phyloP scores from a whole-genome alignment of 2,329 filamentous ascomycete genomes.

The Colletotrichum sidae region DNA sequence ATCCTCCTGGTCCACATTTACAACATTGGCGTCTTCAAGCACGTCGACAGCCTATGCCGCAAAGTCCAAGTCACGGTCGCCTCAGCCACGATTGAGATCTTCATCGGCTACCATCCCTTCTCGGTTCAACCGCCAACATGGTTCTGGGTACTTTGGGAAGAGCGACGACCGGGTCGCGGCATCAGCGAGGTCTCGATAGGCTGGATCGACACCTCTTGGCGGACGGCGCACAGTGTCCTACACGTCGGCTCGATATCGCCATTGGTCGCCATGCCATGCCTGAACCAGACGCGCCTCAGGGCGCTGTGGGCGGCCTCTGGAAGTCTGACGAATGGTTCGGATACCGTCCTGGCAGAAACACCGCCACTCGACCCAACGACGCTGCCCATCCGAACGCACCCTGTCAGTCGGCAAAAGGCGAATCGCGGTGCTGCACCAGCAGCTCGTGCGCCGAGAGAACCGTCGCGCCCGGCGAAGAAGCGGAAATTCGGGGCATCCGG shows the following conservation, averaged over 20 bases:
- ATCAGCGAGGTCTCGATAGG: background rate
- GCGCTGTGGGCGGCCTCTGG: background rate
- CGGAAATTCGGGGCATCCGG: background rate
- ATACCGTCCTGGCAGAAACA: background rate
- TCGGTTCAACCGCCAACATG: background rate
- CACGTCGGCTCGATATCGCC: conserved; percentile 1
- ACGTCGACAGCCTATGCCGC: too few species aligned
- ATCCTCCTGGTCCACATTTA: too few species aligned
- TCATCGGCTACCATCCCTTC: background rate
- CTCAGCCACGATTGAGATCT: background rate
- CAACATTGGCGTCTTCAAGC: too few species aligned
- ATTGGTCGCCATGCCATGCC: background rate
- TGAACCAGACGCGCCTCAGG: background rate
- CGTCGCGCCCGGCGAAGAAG: background rate
- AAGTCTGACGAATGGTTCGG: background rate
- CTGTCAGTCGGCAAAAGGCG: background rate
- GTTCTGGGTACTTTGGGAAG: background rate
- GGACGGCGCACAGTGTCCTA: conserved; percentile 3
- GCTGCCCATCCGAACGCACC: background rate
- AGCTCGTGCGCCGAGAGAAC: too few species aligned
- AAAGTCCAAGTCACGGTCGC: too few species aligned
- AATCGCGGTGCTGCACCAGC: too few species aligned
- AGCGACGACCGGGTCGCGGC: background rate
- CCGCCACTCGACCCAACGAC: background rate
- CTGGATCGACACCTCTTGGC: conserved; percentile 8